Conservation (phyloP, 352 stramenopile genomes). For the Phytopythium sindhum region DNA sequence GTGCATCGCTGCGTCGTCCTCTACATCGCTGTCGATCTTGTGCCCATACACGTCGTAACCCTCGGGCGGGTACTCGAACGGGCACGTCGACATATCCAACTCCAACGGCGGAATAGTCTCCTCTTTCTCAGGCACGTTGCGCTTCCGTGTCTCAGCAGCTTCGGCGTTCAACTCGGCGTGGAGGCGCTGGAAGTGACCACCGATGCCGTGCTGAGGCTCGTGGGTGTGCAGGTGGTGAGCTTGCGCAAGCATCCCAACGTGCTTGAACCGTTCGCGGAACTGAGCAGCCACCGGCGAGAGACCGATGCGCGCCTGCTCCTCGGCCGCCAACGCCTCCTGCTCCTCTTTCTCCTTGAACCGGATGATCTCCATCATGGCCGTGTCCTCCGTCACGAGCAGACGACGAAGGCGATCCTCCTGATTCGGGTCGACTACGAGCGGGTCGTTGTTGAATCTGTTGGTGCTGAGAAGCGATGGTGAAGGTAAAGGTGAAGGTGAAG, state of each 20-base stretch:
- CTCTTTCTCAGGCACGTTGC: not conserved
- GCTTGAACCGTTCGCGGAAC: constrained; percentile 69
- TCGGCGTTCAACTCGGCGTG: constrained; percentile 35
- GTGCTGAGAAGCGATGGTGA: not conserved
- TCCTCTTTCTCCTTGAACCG: constrained; percentile 59
- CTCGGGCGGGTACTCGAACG: constrained; percentile 26
- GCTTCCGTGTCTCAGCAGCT: not conserved
- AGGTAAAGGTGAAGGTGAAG: not conserved
- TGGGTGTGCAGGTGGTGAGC: constrained; percentile 27
- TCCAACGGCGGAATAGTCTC: not conserved
- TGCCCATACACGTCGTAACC: constrained; percentile 35
- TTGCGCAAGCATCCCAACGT: constrained; percentile 45
- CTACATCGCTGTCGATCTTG: constrained; percentile 17
- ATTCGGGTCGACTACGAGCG: not conserved
- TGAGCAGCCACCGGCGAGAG: constrained; percentile 48
- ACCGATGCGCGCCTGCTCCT: constrained; percentile 34
- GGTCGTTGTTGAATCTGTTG: not conserved
- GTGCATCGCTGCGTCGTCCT: not conserved
- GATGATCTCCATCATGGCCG: constrained; percentile 55
- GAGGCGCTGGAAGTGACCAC: constrained; percentile 60
- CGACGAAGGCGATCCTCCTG: constrained; percentile 30
- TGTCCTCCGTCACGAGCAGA: constrained; percentile 56
- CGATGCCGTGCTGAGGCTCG: constrained; percentile 43
- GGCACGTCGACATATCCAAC: constrained; percentile 17
- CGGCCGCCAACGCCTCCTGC: constrained; percentile 22